Evolutionary conservation across 1,284 basidiomycete species (phyloP).

Genomic region (Anthracocystis walkeri): DNA sequence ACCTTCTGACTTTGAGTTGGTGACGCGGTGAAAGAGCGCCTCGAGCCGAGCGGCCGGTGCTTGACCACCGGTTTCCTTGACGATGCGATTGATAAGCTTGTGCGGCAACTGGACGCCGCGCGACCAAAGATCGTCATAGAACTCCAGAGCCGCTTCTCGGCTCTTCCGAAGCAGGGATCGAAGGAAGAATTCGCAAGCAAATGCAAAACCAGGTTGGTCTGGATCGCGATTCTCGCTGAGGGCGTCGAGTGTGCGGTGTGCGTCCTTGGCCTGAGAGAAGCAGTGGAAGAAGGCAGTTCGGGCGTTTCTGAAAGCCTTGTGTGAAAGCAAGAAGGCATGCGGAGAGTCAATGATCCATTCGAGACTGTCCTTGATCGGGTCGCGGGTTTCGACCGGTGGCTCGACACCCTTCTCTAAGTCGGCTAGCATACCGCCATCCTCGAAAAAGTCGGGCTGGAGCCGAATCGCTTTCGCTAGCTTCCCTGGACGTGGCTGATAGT

Average conservation of each 20-base stretch:
- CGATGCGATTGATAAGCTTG: constrained; percentile 10
- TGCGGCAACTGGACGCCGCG: constrained; percentile 21
- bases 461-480: not conserved
- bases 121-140: constrained; percentile 43
- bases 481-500: not conserved
- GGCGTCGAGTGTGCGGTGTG: constrained; percentile 9
- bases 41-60: constrained; percentile 22
- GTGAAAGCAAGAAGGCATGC: constrained; percentile 34
- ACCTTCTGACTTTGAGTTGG: not conserved
- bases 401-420: constrained; percentile 4
- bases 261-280: constrained; percentile 18
- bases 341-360: constrained; percentile 33
- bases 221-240: constrained; percentile 18
- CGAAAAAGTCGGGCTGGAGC: constrained; percentile 12
- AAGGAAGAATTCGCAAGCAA: constrained; percentile 23
- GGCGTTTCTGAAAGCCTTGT: constrained; percentile 16
- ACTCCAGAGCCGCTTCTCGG: constrained; percentile 19
- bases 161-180: constrained; percentile 20
- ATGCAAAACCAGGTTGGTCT: constrained; percentile 18
- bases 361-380: constrained; percentile 22
- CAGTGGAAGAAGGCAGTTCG: constrained; percentile 23
- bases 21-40: constrained; percentile 19
- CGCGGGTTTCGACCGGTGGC: not conserved
- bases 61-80: constrained; percentile 8
- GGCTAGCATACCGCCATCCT: constrained; percentile 15